Evolutionary conservation across 2,329 filamentous ascomycete genomes (phyloP).

Genomic region (Stagonosporopsis vannaccii): DNA sequence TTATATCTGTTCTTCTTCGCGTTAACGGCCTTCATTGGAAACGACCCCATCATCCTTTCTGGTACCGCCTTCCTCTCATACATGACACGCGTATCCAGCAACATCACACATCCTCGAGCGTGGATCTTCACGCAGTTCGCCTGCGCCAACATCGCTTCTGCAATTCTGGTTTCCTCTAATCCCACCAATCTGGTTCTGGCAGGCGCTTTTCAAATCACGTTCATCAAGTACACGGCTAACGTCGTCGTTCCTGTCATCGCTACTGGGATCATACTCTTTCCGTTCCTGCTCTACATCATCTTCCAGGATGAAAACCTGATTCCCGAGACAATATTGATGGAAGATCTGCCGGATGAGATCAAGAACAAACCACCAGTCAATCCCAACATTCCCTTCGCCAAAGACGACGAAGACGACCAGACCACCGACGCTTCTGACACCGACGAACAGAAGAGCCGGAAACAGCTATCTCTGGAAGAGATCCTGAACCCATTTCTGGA

Average conservation of each 20-base stretch:
- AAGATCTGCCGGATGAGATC: slow-evolving; percentile 67
- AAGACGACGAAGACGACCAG: slow-evolving; percentile 62
- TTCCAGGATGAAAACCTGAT: slow-evolving; percentile 71
- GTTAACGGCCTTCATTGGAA: slow-evolving; percentile 73
- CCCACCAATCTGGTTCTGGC: slow-evolving; percentile 79
- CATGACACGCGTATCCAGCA: slow-evolving; percentile 77
- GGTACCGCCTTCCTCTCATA: slow-evolving; percentile 79
- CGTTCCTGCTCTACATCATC: slow-evolving; percentile 73
- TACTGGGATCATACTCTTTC: slow-evolving; percentile 73
- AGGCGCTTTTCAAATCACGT: slow-evolving; percentile 74
- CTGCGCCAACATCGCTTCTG: slow-evolving; percentile 75
- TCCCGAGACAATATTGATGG: slow-evolving; percentile 71
- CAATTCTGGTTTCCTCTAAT: slow-evolving; percentile 79
- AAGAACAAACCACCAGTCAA: slow-evolving; percentile 68
- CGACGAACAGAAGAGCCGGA: slow-evolving; percentile 55
- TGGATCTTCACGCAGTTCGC: slow-evolving; percentile 79
- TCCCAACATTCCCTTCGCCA: slow-evolving; percentile 73
- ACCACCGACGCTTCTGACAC: slow-evolving; percentile 55
- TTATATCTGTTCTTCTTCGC: slow-evolving; percentile 76
- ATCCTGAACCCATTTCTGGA: slow-evolving; percentile 80
- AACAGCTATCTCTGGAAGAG: slow-evolving; percentile 68
- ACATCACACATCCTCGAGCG: slow-evolving; percentile 73
- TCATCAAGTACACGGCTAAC: slow-evolving; percentile 77
- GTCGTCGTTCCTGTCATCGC: slow-evolving; percentile 75
- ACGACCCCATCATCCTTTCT: slow-evolving; percentile 77